phyloP scores from a whole-genome alignment of 140 eudicot species.

The Bidens hawaiensis region DNA sequence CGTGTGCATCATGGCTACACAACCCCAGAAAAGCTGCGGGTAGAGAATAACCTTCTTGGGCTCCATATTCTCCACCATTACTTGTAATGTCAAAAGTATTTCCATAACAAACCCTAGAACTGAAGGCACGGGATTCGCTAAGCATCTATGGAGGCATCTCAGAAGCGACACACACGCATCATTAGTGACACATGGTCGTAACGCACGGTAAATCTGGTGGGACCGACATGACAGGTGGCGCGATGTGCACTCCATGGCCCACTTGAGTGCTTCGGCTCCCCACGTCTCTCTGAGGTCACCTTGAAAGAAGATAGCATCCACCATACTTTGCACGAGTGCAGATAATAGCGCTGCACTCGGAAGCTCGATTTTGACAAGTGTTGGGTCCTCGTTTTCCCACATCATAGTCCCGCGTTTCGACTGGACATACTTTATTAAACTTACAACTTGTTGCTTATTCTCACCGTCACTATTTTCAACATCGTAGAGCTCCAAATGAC shows the following conservation, averaged over 20 bases:
- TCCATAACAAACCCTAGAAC: constrained; percentile 95
- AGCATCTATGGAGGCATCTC: constrained; percentile 87
- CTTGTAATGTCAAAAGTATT: constrained; percentile 88
- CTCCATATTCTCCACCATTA: constrained; percentile 99
- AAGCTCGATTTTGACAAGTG: constrained; percentile 82
- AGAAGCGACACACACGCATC: constrained; percentile 95
- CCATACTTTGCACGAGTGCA: constrained; percentile 98
- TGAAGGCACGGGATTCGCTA: constrained; percentile 84
- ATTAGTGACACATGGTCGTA: constrained; percentile 85
- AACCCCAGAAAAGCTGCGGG: constrained; percentile 99
- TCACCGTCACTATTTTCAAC: constrained; percentile 94
- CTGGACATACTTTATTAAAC: constrained; percentile 90
- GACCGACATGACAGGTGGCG: constrained; percentile 96
- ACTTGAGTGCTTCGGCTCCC: constrained; percentile 95
- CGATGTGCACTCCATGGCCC: constrained; percentile 99
- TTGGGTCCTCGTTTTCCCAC: constrained; percentile 99
- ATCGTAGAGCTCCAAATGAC: constrained; percentile 93
- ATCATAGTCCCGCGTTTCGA: constrained; percentile 98
- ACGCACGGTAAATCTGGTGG: constrained; percentile 96
- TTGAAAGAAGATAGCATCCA: constrained; percentile 94
- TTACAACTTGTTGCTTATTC: constrained; percentile 96
- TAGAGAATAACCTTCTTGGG: constrained; percentile 93
- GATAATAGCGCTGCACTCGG: constrained; percentile 99
- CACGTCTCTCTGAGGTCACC: constrained; percentile 96
- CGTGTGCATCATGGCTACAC: constrained; percentile 99